Conservation (phyloP, 148 eudicot species). For the Vaccinium darrowii region DNA sequence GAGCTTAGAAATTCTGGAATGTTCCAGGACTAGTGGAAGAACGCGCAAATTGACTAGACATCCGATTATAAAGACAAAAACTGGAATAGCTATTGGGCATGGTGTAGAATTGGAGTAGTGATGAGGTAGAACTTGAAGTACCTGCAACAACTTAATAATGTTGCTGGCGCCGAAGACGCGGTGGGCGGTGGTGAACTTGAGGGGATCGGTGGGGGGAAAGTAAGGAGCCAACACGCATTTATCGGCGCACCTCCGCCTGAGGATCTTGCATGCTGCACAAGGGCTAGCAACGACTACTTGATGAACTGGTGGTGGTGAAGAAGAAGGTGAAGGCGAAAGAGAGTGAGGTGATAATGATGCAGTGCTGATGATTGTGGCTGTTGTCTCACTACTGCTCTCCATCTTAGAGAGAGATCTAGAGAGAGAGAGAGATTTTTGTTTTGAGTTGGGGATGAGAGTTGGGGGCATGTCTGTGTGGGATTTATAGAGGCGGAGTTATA, state of each 20-base stretch:
- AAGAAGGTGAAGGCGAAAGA: constrained; percentile 16
- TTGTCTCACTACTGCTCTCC: not conserved
- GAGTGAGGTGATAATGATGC: not conserved
- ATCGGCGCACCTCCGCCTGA: constrained; percentile 38
- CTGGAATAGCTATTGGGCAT: too few relatives aligned
- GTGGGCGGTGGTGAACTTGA: constrained; percentile 49
- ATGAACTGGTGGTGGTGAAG: constrained; percentile 6
- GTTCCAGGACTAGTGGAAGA: too few relatives aligned
- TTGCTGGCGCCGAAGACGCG: constrained; percentile 51
- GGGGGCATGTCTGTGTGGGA: not conserved
- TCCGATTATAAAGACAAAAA: too few relatives aligned
- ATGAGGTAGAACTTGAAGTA: not conserved
- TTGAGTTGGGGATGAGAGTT: not conserved
- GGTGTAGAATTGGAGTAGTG: too few relatives aligned
- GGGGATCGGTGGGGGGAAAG: constrained; percentile 42
- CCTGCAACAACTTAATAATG: constrained; percentile 48
- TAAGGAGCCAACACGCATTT: constrained; percentile 46
- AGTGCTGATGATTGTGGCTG: not conserved
- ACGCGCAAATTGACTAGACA: too few relatives aligned
- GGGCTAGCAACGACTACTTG: constrained; percentile 26
- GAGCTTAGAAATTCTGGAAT: too few relatives aligned
- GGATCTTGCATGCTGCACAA: constrained; percentile 45
- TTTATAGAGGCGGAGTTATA: not conserved
- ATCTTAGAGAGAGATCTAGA: not conserved
- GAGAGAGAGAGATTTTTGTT: not conserved